Evolutionary conservation across 495 filamentous ascomycete species (phyloP).

Genomic region (Xylaria telfairii): DNA sequence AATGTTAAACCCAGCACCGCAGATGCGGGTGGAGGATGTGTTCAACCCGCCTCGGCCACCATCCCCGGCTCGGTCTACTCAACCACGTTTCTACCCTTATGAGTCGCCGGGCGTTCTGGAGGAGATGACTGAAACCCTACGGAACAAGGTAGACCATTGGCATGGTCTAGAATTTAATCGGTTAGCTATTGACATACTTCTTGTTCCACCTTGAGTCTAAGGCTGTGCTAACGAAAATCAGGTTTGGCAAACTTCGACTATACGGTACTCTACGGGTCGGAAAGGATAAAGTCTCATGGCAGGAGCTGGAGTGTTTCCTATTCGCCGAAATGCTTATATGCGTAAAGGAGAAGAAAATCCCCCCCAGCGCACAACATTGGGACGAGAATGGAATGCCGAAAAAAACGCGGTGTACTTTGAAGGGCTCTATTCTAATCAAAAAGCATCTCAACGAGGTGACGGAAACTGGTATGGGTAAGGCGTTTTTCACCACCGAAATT

Average conservation of each 20-base stretch:
- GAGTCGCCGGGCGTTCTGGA: constrained; percentile 73
- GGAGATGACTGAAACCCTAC: constrained; percentile 85
- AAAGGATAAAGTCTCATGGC: constrained; percentile 97
- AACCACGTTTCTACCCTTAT: constrained; percentile 62
- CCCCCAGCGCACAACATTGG: constrained; percentile 56
- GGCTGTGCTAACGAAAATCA: constrained; percentile 41
- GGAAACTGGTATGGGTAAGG: constrained; percentile 61
- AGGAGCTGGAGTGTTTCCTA: constrained; percentile 96
- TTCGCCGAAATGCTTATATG: constrained; percentile 99
- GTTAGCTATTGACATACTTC: constrained; percentile 48
- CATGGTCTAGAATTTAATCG: constrained; percentile 95
- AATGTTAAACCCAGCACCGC: constrained; percentile 56
- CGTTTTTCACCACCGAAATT: constrained; percentile 27
- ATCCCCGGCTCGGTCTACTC: constrained; percentile 56
- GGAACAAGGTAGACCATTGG: constrained; percentile 93
- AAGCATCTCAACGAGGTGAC: constrained; percentile 91
- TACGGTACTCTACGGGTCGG: constrained; percentile 93
- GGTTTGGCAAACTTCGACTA: constrained; percentile 91
- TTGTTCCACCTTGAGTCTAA: not conserved
- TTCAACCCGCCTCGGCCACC: constrained; percentile 51
- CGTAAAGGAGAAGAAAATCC: constrained; percentile 91
- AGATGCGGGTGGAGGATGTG: constrained; percentile 53
- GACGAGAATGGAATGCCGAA: constrained; percentile 66
- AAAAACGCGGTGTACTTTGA: constrained; percentile 81
- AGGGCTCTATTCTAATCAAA: constrained; percentile 98